A percentile compares a stretch with the other conserved stretches of the same genome.
phyloP scores from a whole-genome alignment of 2,329 filamentous ascomycete species.

The Bipolaris victoriae region DNA sequence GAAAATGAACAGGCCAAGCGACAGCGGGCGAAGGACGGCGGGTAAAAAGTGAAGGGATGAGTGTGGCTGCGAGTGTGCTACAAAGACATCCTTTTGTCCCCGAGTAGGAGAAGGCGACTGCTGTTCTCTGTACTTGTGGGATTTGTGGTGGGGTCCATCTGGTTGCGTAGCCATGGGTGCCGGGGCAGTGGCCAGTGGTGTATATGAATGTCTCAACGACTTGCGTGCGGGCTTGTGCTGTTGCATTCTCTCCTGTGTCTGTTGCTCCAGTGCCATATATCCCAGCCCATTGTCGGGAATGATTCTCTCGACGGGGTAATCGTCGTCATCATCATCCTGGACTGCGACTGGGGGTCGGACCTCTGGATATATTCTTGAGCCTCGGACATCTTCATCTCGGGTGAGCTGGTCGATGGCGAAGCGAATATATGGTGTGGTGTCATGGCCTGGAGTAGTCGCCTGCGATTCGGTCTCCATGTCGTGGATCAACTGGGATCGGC shows the following conservation, averaged over 20 bases:
- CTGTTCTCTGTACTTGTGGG: conserved; percentile 9
- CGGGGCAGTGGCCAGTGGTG: conserved; percentile 14
- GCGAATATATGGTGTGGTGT: conserved; percentile 86
- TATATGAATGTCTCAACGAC: conserved; percentile 21
- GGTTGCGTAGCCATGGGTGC: conserved; percentile 12
- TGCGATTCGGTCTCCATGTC: conserved; percentile 45
- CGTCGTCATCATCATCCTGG: conserved; percentile 36
- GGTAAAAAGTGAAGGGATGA: conserved; percentile 71
- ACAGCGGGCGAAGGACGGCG: conserved; percentile 69
- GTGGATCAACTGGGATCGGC: conserved; percentile 25
- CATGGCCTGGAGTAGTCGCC: conserved; percentile 67
- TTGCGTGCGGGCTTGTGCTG: conserved; percentile 30
- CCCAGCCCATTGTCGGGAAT: conserved; percentile 50
- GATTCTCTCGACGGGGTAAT: conserved; percentile 60
- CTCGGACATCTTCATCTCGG: conserved; percentile 68
- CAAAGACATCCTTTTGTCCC: conserved; percentile 51
- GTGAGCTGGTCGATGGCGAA: conserved; percentile 90
- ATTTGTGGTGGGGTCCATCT: conserved; percentile 5
- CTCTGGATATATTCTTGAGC: conserved; percentile 57
- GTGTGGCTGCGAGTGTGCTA: conserved; percentile 55
- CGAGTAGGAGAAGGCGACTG: conserved; percentile 21
- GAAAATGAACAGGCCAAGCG: conserved; percentile 65
- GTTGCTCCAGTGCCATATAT: conserved; percentile 45
- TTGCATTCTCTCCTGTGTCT: conserved; percentile 38
- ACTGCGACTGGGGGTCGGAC: conserved; percentile 12